Percentiles rank a stretch among this genome's conserved stretches.
Evolutionary conservation across 164 flowering plant species (phyloP).

Genomic region (Nymphaea colorata): DNA sequence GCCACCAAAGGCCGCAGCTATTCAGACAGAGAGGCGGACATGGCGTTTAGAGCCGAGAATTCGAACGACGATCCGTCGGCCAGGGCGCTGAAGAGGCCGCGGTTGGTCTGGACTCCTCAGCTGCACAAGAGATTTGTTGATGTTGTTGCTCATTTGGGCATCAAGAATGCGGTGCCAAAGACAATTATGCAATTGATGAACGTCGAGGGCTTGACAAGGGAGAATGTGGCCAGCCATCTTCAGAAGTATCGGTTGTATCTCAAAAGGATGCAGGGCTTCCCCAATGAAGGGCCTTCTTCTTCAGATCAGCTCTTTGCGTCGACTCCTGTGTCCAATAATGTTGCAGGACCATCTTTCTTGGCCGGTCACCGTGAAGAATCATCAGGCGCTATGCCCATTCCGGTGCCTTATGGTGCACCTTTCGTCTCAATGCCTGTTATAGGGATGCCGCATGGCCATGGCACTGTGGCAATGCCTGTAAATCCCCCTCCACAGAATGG

Average conservation of each 20-base stretch:
- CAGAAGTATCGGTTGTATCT: slow-evolving; percentile 87
- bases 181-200: slow-evolving; percentile 98
- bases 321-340: slow-evolving; percentile 46
- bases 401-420: slow-evolving; percentile 28
- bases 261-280: slow-evolving; percentile 76
- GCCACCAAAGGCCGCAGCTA: slow-evolving; percentile 12
- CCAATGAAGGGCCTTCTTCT: slow-evolving; percentile 35
- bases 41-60: slow-evolving; percentile 13
- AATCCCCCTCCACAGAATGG: not conserved
- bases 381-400: slow-evolving; percentile 21
- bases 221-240: slow-evolving; percentile 92
- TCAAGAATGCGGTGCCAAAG: slow-evolving; percentile 89
- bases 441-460: slow-evolving; percentile 24
- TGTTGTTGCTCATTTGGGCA: slow-evolving; percentile 77
- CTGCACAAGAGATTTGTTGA: slow-evolving; percentile 93
- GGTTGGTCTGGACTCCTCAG: slow-evolving; percentile 96
- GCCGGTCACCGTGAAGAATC: slow-evolving; percentile 13
- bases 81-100: slow-evolving; percentile 42
- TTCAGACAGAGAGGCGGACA: slow-evolving; percentile 45
- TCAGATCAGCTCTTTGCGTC: slow-evolving; percentile 55
- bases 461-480: slow-evolving; percentile 12
- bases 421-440: slow-evolving; percentile 17
- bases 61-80: slow-evolving; percentile 19
- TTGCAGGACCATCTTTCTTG: slow-evolving; percentile 7
- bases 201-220: slow-evolving; percentile 87